phyloP scores from a whole-genome alignment of 2,329 filamentous ascomycete genomes.

The Didymella exigua region DNA sequence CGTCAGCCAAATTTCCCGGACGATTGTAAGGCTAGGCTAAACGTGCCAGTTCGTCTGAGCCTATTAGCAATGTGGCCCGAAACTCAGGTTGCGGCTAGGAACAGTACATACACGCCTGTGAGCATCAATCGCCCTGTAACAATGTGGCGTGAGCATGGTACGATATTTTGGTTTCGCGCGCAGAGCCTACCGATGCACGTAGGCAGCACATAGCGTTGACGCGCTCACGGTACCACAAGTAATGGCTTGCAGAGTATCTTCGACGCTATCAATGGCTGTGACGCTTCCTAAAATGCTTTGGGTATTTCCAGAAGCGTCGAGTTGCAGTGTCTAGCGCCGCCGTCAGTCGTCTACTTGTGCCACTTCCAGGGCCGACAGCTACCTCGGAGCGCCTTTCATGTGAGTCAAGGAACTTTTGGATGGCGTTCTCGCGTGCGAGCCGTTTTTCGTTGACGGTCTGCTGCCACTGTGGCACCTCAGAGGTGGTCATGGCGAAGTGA shows the following conservation, averaged over 20 bases:
- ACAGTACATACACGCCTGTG: slow-evolving; percentile 41
- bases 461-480: slow-evolving; percentile 31
- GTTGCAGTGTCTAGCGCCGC: slow-evolving; percentile 19
- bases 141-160: slow-evolving; percentile 45
- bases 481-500: slow-evolving; percentile 22
- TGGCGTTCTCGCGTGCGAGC: slow-evolving; percentile 32
- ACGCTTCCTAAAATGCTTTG: slow-evolving; percentile 1
- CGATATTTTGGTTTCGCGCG: slow-evolving; percentile 20
- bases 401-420: slow-evolving; percentile 27
- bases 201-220: slow-evolving; percentile 35
- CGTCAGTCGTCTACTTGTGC: slow-evolving; percentile 12
- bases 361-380: slow-evolving; percentile 1
- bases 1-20: slow-evolving; percentile 56
- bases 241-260: slow-evolving; percentile 30
- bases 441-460: slow-evolving; percentile 35
- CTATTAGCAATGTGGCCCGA: slow-evolving; percentile 30
- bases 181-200: slow-evolving; percentile 37
- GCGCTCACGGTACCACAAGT: slow-evolving; percentile 38
- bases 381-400: slow-evolving; percentile 5
- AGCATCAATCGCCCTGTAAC: slow-evolving; percentile 37
- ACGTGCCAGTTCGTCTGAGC: slow-evolving; percentile 50
- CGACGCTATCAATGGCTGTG: slow-evolving; percentile 26
- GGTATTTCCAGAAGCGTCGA: slow-evolving; percentile 13
- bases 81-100: not conserved
- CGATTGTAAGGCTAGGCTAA: slow-evolving; percentile 54